Evolutionary conservation across 129 eudicot species (phyloP).

Genomic region (Lactuca saligna): DNA sequence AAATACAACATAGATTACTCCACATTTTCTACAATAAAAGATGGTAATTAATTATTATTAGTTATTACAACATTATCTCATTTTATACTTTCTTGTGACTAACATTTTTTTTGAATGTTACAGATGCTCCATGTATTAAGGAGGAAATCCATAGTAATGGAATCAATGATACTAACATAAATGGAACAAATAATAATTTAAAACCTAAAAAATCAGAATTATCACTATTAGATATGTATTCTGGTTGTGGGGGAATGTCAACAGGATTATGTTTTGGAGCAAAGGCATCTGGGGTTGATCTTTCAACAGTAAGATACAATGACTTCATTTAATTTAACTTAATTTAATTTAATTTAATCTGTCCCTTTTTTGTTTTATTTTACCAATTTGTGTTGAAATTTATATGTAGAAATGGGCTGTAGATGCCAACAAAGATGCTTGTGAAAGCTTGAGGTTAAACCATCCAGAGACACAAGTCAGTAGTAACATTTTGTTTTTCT

Average conservation of each 20-base stretch:
- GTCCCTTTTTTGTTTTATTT: neutral
- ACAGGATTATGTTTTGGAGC: slow-evolving; percentile 73
- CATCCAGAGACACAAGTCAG: slow-evolving; percentile 69
- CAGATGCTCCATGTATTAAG: slow-evolving; percentile 25
- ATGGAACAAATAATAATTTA: slow-evolving; percentile 22
- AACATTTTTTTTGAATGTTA: slow-evolving; percentile 8
- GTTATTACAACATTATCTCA: neutral
- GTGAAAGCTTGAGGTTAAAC: slow-evolving; percentile 63
- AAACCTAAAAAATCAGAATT: slow-evolving; percentile 34
- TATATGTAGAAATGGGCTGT: slow-evolving; percentile 73
- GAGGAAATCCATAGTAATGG: slow-evolving; percentile 32
- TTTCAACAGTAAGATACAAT: slow-evolving; percentile 44
- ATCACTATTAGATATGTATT: slow-evolving; percentile 57
- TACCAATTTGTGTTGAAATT: slow-evolving; percentile 2
- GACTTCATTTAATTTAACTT: neutral
- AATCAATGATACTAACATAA: slow-evolving; percentile 14
- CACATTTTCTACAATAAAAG: slow-evolving; percentile 48
- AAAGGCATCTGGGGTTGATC: slow-evolving; percentile 41
- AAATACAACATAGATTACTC: slow-evolving; percentile 59
- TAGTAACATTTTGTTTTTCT: slow-evolving; percentile 25
- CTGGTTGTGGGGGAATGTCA: slow-evolving; percentile 87
- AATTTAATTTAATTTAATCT: neutral
- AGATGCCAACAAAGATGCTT: slow-evolving; percentile 54
- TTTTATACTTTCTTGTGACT: slow-evolving; percentile 2
- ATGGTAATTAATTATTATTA: slow-evolving; percentile 35